Percentiles rank a stretch among this genome's conserved stretches.
These are phyloP conservation scores for Ustanciosporium gigantosporum DNA, from an alignment of 1,284 basidiomycete genomes.

Conservation along the genomic window DNA sequence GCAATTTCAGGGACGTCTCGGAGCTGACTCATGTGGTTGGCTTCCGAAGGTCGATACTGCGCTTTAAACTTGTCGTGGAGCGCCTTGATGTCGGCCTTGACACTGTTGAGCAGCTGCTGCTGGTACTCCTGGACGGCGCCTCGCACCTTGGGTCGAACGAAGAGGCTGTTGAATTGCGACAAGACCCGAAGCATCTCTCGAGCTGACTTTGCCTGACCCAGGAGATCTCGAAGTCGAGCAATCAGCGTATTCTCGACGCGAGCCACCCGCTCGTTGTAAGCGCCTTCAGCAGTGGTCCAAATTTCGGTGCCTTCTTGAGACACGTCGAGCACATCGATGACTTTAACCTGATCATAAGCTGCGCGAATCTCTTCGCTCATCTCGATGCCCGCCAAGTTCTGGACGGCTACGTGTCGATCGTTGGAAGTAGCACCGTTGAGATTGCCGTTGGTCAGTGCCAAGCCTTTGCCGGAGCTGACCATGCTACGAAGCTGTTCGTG, in stretches of 20 bases:
- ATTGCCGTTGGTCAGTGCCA: slow-evolving; percentile 11
- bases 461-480: slow-evolving; percentile 88
- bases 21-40: slow-evolving; percentile 97
- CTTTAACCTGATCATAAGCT: slow-evolving; percentile 87
- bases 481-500: slow-evolving; percentile 96
- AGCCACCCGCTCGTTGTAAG: slow-evolving; percentile 95
- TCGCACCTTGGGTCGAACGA: slow-evolving; percentile 83
- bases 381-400: slow-evolving; percentile 70
- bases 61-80: slow-evolving; percentile 83
- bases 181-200: slow-evolving; percentile 99
- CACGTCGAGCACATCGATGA: slow-evolving; percentile 90
- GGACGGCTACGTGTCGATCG: slow-evolving; percentile 43
- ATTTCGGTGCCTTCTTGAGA: slow-evolving; percentile 89
- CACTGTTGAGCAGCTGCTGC: slow-evolving; percentile 69
- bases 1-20: slow-evolving; percentile 95
- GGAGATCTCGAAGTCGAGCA: slow-evolving; percentile 81
- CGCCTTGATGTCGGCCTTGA: slow-evolving; percentile 94
- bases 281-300: slow-evolving; percentile 93
- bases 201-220: slow-evolving; percentile 94
- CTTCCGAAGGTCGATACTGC: slow-evolving; percentile 90
- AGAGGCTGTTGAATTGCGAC: slow-evolving; percentile 95
- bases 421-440: slow-evolving; percentile 8
- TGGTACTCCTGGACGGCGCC: slow-evolving; percentile 99
- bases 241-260: slow-evolving; percentile 99
- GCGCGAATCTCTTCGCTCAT: slow-evolving; percentile 97